Evolutionary conservation across 78 protist genomes (phyloP), one percentile per base, ranked within the genome.

Genomic region (Pigoraptor vietnamica): DNA sequence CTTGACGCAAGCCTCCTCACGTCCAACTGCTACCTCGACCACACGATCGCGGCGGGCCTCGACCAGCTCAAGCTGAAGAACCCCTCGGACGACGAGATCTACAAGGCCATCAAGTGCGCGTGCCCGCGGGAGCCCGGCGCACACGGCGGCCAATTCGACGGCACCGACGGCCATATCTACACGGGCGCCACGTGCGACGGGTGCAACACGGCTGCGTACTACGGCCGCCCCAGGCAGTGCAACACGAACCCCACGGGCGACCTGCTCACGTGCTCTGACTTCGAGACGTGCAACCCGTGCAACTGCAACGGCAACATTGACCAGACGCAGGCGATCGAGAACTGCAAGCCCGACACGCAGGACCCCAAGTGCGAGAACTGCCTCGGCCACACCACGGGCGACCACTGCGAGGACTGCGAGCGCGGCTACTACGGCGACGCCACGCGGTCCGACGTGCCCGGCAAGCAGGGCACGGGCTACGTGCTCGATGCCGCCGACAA

Each of bases 261-360:
- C 35, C 38, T 83, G 35, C n/a, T 1, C 88, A 34, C 6, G 23
- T 32, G 39, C 88, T 35, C 9, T 6, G 1, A 1, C n/a, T 83
- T 83, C 88, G 35, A 83, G 37, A 32, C 88, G 35, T 83, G 88
- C 88, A 83, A 35, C 38, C 39, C 35, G 88, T 83, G 88, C 88
- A 83, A 24, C 38, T 83, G 88, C 88, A 83, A 83, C 88, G 38
- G 38, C 88, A 83, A 83, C 88, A 83, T 83, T 83, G 88, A 83
- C 35, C 39, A 83, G 88, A 34, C n/a, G 39, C 6, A 10, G 39
- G 25, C 9, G 25, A 32, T 35, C 34, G 23, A 32, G 37, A 83
- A 83, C 88, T 83, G 88, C 38, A 19, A 6, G 23, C 25, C 35
- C 88, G 1, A 1, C 25, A 10, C 35, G 39, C 37, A 34, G 21